Base-by-base conservation (phyloP, 495 filamentous ascomycete species). In the Daldinia bambusicola region DNA sequence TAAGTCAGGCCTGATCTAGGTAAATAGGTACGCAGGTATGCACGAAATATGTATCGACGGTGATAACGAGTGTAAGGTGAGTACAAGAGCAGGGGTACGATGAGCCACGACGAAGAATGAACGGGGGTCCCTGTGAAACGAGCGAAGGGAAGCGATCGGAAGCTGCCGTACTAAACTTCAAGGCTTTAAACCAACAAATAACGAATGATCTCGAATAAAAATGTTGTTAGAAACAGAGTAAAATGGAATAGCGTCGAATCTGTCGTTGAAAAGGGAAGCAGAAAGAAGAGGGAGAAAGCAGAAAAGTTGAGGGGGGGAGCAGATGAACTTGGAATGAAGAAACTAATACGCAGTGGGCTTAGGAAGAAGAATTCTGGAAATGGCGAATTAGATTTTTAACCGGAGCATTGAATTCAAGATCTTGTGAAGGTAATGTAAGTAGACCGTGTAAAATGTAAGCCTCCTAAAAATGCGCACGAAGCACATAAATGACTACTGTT, bases 141-240 rank as follows among this genome's bases (percentile, higher is more conserved):
- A 73, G 58, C 16, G 66, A 73, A 69, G 57, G 57, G 57, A 73
- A 72, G 43, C 10, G 70, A 66, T 58, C 66, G 70, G 65, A 69
- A 66, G 60, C 59, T 71, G 45, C 63, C 63, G 63, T 32, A 22
- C 18, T 55, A n/a, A 31, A 61, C 57, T 58, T 40, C 22, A 65
- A 38, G 30, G 10, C n/a, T 34, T 16, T 51, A 30, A 32, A 36
- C 31, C n/a, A 55, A 55, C 52, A 31, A 63, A 61, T 61, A 55
- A 55, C 52, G 52, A 63, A 61, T 61, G 65, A 41, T 63, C 48
- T 56, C 4, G 14, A 32, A 58, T 55, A 37, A 48, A 36, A 16
- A 36, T 30, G 36, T 13, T 40, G 10, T 30, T 53, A 53, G 4
- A 53, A 53, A 53, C 13, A 53, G 50, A 16, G 50, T 32, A 32